Evolutionary conservation across 352 stramenopile genomes (phyloP).

Genomic region (Phytophthora cryptogea): DNA sequence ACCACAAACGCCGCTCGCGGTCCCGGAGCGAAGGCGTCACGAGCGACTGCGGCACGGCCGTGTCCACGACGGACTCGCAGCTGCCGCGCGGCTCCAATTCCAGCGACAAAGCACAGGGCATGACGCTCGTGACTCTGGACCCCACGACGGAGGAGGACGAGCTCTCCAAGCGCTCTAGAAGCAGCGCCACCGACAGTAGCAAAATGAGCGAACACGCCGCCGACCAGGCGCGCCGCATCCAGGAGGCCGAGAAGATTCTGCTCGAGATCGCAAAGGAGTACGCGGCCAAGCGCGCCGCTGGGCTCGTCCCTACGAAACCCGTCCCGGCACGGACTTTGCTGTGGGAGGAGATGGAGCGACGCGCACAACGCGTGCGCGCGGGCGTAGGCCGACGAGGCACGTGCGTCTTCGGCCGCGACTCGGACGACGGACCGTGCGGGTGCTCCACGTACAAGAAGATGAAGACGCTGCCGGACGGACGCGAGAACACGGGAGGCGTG

Average conservation of each 20-base stretch:
- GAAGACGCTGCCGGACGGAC: slow-evolving; percentile 40
- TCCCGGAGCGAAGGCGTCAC: slow-evolving; percentile 39
- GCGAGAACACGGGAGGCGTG: slow-evolving; percentile 56
- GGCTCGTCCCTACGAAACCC: slow-evolving; percentile 70
- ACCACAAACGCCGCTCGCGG: slow-evolving; percentile 20
- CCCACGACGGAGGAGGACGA: slow-evolving; percentile 33
- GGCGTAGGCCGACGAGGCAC: slow-evolving; percentile 52
- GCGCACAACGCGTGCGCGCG: slow-evolving; percentile 39
- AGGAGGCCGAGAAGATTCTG: slow-evolving; percentile 70
- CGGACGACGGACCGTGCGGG: slow-evolving; percentile 46
- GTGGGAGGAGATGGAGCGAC: slow-evolving; percentile 76
- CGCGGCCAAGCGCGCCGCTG: slow-evolving; percentile 73
- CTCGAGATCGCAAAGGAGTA: slow-evolving; percentile 83
- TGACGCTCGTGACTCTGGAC: slow-evolving; percentile 18
- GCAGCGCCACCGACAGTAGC: slow-evolving; percentile 5
- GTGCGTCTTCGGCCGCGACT: slow-evolving; percentile 69
- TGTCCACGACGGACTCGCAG: slow-evolving; percentile 34
- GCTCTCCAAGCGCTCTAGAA: slow-evolving; percentile 16
- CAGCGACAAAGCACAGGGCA: slow-evolving; percentile 20
- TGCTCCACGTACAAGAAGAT: slow-evolving; percentile 65
- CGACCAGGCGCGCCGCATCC: slow-evolving; percentile 44
- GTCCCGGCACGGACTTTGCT: slow-evolving; percentile 74
- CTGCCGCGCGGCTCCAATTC: slow-evolving; percentile 20
- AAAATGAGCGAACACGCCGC: slow-evolving; percentile 5
- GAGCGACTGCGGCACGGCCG: slow-evolving; percentile 36